These are phyloP conservation scores for Lotus japonicus DNA, from an alignment of 306 rosid species.

Conservation along the genomic window DNA sequence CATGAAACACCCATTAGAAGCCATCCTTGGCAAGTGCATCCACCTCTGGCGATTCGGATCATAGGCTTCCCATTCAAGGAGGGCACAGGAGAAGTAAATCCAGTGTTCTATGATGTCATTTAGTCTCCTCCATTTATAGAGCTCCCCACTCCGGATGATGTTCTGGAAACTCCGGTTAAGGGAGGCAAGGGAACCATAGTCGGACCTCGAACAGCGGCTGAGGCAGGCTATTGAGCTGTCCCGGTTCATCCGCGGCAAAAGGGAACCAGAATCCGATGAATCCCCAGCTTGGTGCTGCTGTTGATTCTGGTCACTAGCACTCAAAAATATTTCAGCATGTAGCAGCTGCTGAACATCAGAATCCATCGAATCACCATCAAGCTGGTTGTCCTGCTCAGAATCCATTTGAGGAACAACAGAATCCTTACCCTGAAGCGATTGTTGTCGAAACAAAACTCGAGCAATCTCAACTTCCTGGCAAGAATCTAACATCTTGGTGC, in stretches of 20 bases:
- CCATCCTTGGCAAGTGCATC: constrained; percentile 91
- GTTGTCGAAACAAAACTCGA: constrained; percentile 16
- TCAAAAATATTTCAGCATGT: background rate
- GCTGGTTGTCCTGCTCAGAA: constrained; percentile 3
- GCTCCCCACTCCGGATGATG: constrained; percentile 66
- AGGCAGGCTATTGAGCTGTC: constrained; percentile 78
- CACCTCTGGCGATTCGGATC: constrained; percentile 65
- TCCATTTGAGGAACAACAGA: constrained; percentile 30
- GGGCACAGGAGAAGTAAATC: constrained; percentile 79
- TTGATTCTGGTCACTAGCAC: constrained; percentile 20
- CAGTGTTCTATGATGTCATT: constrained; percentile 75
- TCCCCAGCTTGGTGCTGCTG: constrained; percentile 24
- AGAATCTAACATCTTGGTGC: constrained; percentile 35
- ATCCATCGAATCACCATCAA: constrained; percentile 8
- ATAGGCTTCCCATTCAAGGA: constrained; percentile 88
- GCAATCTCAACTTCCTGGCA: constrained; percentile 27
- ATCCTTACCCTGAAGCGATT: constrained; percentile 6
- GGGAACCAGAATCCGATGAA: constrained; percentile 57
- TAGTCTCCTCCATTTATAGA: constrained; percentile 62
- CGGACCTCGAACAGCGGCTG: constrained; percentile 79
- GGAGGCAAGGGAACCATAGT: constrained; percentile 65
- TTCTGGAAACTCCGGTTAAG: constrained; percentile 60
- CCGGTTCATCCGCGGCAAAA: constrained; percentile 48
- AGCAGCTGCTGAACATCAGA: background rate
- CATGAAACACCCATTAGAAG: constrained; percentile 83